These are phyloP conservation scores for Ambrosia trifida DNA, from an alignment of 129 eudicot genomes.

Conservation along the genomic window DNA sequence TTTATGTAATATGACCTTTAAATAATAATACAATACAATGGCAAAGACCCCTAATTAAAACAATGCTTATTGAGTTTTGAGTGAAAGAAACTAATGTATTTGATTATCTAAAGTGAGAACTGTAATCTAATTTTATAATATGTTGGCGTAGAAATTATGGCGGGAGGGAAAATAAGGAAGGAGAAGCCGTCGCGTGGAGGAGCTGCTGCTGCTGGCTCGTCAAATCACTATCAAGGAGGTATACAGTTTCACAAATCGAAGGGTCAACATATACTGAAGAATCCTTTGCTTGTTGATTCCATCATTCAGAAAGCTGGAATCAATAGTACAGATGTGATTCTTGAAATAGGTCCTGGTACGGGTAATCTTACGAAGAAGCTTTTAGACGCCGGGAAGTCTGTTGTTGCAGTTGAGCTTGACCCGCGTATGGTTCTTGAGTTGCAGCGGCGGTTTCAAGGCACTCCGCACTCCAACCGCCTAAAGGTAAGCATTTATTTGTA, in stretches of 20 bases:
- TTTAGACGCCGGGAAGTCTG: conserved; percentile 89
- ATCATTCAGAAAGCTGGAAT: conserved; percentile 91
- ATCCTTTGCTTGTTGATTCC: conserved; percentile 72
- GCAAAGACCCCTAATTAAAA: background rate
- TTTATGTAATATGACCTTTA: background rate
- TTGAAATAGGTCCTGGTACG: conserved; percentile 99
- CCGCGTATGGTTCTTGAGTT: conserved; percentile 96
- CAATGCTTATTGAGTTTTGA: background rate
- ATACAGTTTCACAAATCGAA: conserved; percentile 89
- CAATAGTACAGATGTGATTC: conserved; percentile 68
- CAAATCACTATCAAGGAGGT: conserved; percentile 85
- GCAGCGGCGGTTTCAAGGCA: conserved; percentile 89
- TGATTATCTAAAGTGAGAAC: background rate
- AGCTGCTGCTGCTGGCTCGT: conserved; percentile 29
- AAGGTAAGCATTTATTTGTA: conserved; percentile 31
- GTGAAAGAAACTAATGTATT: background rate
- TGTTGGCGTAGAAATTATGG: conserved; percentile 41
- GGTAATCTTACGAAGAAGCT: conserved; percentile 96
- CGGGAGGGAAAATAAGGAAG: conserved; percentile 86
- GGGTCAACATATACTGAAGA: conserved; percentile 90
- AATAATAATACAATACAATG: background rate
- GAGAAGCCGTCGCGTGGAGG: conserved; percentile 57
- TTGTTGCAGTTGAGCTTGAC: conserved; percentile 90
- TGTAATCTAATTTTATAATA: background rate
- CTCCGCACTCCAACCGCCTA: conserved; percentile 64